Conservation (phyloP, 768 basidiomycete genomes). For the Sarcomyxa edulis region DNA sequence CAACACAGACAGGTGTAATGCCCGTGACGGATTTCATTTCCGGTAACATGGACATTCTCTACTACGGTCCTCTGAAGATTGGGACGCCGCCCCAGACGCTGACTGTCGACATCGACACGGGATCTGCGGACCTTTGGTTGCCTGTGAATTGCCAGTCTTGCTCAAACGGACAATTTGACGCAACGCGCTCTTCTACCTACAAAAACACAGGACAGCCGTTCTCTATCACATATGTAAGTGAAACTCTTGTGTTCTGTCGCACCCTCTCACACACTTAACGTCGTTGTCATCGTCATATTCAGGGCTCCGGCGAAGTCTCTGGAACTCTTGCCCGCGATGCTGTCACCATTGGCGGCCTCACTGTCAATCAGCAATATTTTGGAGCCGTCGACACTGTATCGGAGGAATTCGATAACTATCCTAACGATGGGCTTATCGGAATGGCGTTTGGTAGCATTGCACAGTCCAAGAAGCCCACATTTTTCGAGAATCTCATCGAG, state of each 20-base stretch:
- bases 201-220: slow-evolving; percentile 24
- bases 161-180: slow-evolving; percentile 29
- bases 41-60: slow-evolving; percentile 20
- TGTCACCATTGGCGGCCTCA: slow-evolving; percentile 41
- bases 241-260: background rate
- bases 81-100: slow-evolving; percentile 52
- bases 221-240: slow-evolving; percentile 39
- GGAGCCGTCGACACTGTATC: slow-evolving; percentile 45
- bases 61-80: slow-evolving; percentile 31
- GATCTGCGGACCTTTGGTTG: slow-evolving; percentile 63
- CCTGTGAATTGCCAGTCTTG: slow-evolving; percentile 35
- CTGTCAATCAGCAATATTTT: slow-evolving; percentile 46
- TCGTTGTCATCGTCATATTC: slow-evolving; percentile 7
- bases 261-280: background rate
- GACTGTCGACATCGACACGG: slow-evolving; percentile 62
- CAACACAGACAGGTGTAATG: slow-evolving; percentile 15
- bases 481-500: slow-evolving; percentile 59
- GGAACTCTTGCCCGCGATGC: slow-evolving; percentile 48
- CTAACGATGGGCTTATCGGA: slow-evolving; percentile 56
- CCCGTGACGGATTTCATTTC: slow-evolving; percentile 19
- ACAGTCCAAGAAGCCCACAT: slow-evolving; percentile 38
- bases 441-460: slow-evolving; percentile 59
- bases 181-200: slow-evolving; percentile 37
- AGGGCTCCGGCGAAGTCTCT: slow-evolving; percentile 49
- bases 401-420: slow-evolving; percentile 41